phyloP scores from a whole-genome alignment of 2,329 filamentous ascomycete genomes.

The Alternaria rosae region DNA sequence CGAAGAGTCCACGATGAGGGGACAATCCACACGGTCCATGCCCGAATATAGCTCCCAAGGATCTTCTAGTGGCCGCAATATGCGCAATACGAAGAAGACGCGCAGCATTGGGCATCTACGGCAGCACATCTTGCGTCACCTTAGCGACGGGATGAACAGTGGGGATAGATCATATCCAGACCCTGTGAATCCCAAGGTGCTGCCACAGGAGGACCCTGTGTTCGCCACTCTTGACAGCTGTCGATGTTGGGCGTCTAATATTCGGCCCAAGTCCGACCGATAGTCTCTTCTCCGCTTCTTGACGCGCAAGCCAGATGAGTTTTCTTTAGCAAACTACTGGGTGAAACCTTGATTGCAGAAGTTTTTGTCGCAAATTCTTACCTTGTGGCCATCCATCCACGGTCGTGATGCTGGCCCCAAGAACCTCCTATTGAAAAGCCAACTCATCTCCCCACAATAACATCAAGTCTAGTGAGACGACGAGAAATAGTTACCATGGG shows the following conservation, averaged over 20 bases:
- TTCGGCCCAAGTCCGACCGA: not conserved
- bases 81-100: slow-evolving; percentile 7
- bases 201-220: not conserved
- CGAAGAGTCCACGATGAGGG: not conserved
- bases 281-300: not conserved
- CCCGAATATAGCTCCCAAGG: slow-evolving; percentile 1
- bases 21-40: slow-evolving; percentile 5
- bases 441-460: not conserved
- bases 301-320: not conserved
- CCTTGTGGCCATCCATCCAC: not conserved
- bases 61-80: slow-evolving; percentile 1
- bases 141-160: slow-evolving; percentile 8
- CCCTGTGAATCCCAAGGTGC: slow-evolving; percentile 5
- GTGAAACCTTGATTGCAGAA: not conserved
- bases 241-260: slow-evolving; percentile 4
- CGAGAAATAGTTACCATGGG: not conserved
- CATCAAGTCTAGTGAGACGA: slow-evolving; percentile 4
- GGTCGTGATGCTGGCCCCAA: not conserved
- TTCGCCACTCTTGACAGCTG: not conserved
- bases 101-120: slow-evolving; percentile 10
- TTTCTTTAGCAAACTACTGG: not conserved
- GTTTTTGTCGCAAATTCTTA: not conserved
- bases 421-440: not conserved
- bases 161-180: slow-evolving; percentile 7
- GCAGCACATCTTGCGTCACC: slow-evolving; percentile 9